Evolutionary conservation across 305 asterid species (phyloP).

Genomic region (Fraxinus dipetala): DNA sequence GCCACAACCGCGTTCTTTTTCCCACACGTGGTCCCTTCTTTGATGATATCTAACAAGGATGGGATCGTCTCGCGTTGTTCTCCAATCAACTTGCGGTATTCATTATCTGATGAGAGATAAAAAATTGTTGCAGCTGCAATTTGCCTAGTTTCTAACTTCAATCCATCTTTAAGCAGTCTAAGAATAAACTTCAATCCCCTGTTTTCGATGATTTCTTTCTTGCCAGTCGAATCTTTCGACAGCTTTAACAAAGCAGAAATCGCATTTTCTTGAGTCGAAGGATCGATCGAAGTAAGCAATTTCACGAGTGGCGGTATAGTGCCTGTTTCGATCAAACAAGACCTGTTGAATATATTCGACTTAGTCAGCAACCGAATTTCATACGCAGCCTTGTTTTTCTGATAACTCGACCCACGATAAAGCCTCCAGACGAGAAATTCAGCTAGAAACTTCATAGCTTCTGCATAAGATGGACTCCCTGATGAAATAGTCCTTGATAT

Average conservation of each 20-base stretch:
- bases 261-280: conserved; percentile 53
- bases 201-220: conserved; percentile 47
- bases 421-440: conserved; percentile 44
- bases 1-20: conserved; percentile 68
- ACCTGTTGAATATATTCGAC: conserved; percentile 58
- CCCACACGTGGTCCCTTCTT: conserved; percentile 52
- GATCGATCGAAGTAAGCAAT: conserved; percentile 37
- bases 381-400: conserved; percentile 60
- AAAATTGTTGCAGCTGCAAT: conserved; percentile 63
- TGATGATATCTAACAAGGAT: conserved; percentile 43
- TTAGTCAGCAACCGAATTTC: conserved; percentile 65
- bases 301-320: conserved; percentile 46
- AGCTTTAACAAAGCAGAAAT: conserved; percentile 63
- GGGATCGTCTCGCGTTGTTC: conserved; percentile 43
- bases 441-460: conserved; percentile 51
- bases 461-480: conserved; percentile 59
- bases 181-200: conserved; percentile 43
- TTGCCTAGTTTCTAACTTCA: conserved; percentile 47
- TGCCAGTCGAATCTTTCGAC: conserved; percentile 59
- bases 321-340: conserved; percentile 53
- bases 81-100: conserved; percentile 49
- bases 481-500: conserved; percentile 55
- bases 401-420: conserved; percentile 41
- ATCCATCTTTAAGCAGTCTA: conserved; percentile 43
- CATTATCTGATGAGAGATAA: conserved; percentile 55